Evolutionary conservation across 2,329 filamentous ascomycete genomes (phyloP).

Genomic region (Tolypocladium endophyticum): DNA sequence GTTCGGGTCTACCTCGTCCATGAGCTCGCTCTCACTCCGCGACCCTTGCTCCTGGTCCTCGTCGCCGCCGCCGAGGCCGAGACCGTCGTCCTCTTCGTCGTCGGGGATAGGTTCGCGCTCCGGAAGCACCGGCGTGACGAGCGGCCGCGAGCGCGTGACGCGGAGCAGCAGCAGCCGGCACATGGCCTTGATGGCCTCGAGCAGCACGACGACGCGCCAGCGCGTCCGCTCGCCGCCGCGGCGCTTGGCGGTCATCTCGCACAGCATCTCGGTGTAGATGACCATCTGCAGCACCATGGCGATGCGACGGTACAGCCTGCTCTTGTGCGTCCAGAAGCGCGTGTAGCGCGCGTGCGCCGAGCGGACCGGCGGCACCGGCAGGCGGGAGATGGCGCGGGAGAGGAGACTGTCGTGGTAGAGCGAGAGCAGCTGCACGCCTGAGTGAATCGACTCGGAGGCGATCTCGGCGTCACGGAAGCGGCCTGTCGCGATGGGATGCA

Average conservation of each 20-base stretch:
- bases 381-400: conserved; percentile 49
- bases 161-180: conserved; percentile 73
- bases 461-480: conserved; percentile 89
- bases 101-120: conserved; percentile 70
- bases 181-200: conserved; percentile 79
- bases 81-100: conserved; percentile 30
- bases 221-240: conserved; percentile 66
- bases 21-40: conserved; percentile 29
- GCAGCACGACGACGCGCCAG: conserved; percentile 77
- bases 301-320: conserved; percentile 65
- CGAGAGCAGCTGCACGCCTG: conserved; percentile 78
- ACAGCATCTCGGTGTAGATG: conserved; percentile 89
- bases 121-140: conserved; percentile 75
- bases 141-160: conserved; percentile 70
- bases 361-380: conserved; percentile 41
- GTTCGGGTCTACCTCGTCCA: conserved; percentile 28
- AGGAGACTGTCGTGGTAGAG: conserved; percentile 89
- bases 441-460: conserved; percentile 85
- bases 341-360: conserved; percentile 56
- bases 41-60: conserved; percentile 27
- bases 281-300: conserved; percentile 80
- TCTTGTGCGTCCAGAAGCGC: conserved; percentile 53
- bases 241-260: conserved; percentile 92
- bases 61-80: conserved; percentile 21
- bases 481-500: conserved; percentile 29